Conservation (phyloP, 768 basidiomycete genomes). For the Tulasnella calospora region DNA sequence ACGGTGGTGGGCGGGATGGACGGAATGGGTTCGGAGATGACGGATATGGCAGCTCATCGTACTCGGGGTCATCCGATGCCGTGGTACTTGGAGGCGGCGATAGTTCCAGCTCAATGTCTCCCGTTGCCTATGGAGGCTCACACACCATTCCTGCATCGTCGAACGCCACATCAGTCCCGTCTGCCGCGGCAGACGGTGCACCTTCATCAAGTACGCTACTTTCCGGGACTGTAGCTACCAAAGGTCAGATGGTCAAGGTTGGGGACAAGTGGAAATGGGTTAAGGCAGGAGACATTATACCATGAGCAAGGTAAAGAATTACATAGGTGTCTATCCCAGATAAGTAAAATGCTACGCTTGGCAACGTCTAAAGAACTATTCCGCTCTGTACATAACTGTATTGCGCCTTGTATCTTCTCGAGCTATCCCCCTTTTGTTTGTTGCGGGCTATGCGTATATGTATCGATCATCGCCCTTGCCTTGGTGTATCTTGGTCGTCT, state of each 20-base stretch:
- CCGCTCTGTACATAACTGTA: constrained; percentile 30
- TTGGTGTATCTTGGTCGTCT: background rate
- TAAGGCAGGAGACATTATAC: constrained; percentile 1
- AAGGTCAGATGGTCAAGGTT: constrained; percentile 26
- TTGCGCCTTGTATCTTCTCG: constrained; percentile 30
- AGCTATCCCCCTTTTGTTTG: constrained; percentile 4
- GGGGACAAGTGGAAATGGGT: constrained; percentile 28
- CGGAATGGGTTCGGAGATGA: constrained; percentile 36
- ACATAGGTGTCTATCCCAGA: background rate
- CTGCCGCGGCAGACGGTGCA: background rate
- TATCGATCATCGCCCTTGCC: background rate
- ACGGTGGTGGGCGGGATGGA: constrained; percentile 35
- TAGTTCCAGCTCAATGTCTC: background rate
- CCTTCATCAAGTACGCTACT: background rate
- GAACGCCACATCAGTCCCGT: background rate
- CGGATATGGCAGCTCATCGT: constrained; percentile 35
- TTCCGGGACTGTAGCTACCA: background rate
- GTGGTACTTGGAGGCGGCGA: constrained; percentile 31
- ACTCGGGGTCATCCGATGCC: constrained; percentile 39
- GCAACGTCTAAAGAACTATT: constrained; percentile 27
- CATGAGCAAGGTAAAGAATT: background rate
- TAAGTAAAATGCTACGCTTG: background rate
- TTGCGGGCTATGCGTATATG: background rate
- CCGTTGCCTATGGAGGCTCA: background rate
- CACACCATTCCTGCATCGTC: background rate